Conservation (phyloP, 306 rosid species). For the Rosa chinensis region DNA sequence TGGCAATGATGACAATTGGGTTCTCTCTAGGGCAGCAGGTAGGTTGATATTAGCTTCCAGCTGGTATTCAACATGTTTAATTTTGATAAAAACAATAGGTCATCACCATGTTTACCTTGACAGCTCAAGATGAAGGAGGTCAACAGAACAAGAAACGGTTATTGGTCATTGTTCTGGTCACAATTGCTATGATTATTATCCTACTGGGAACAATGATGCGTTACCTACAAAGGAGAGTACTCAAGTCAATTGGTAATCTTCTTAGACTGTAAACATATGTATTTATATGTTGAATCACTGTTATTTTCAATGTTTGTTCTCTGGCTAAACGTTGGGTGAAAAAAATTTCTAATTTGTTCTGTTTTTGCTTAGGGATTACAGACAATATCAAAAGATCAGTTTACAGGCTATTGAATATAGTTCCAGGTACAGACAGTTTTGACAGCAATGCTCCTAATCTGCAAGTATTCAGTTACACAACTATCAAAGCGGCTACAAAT, state of each 20-base stretch:
- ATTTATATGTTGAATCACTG: background rate
- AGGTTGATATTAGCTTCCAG: background rate
- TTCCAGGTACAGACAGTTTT: constrained; percentile 10
- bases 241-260: constrained; percentile 9
- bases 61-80: background rate
- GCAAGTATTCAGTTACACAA: constrained; percentile 36
- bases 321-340: no score
- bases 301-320: background rate
- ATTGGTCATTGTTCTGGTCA: constrained; percentile 12
- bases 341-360: background rate
- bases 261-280: background rate
- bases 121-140: constrained; percentile 24
- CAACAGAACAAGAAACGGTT: background rate
- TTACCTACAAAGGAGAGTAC: background rate
- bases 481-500: constrained; percentile 46
- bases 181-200: background rate
- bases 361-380: background rate
- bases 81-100: background rate
- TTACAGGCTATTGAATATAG: background rate
- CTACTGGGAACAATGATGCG: background rate
- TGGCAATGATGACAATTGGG: constrained; percentile 54
- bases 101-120: background rate
- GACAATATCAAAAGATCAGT: background rate
- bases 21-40: constrained; percentile 45
- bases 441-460: constrained; percentile 28